Evolutionary conservation across 768 basidiomycete genomes (phyloP), one percentile per base, ranked within the genome.

Genomic region (Boletus reticulatus): DNA sequence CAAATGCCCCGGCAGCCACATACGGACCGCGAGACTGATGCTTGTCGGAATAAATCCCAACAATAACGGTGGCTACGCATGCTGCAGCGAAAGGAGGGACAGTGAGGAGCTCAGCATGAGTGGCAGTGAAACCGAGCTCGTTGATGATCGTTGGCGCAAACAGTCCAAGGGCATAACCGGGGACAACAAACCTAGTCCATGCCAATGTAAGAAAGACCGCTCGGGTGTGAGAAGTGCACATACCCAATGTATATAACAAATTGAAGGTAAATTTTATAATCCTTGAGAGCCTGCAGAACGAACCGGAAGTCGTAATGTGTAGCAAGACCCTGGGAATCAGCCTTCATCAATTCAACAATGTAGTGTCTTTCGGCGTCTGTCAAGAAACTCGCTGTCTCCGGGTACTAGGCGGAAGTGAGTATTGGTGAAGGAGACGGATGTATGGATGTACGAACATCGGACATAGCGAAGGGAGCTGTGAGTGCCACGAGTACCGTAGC

Each of bases 131-230:
- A 6, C 83, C 80, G 8, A 82, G 73, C 47, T 77, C 67, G 22
- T 72, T 63, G 32, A 82, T 75, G 56, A 80, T 78, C 8, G 78
- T 78, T 2, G 80, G 79, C 6, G 73, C 72, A 62, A 80, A 81
- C 12, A 82, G 69, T 29, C 77, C 71, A 70, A 79, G 64, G 3
- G 74, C 67, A 56, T 78, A 82, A 24, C 72, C 68, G 9, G 81
- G 76, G 32, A 80, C 63, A 34, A 80, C 65, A 32, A 78, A 53
- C 29, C 75, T 78, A 61, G 62, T 9, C 6, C 43, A 34, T 29
- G 27, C 3, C 24, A 9, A 32, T 4, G 12, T 64, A 53, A 64
- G 49, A 37, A 44, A 42, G 14, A 43, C 22, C 22, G 7, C 22
- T 31, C 11, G 14, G n/a, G 20, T 11, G 8, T 29, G 20, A 8